Percentiles rank a stretch among this genome's conserved stretches.
phyloP scores from a whole-genome alignment of 2,329 filamentous ascomycete species.

The Epichloe bromicola region DNA sequence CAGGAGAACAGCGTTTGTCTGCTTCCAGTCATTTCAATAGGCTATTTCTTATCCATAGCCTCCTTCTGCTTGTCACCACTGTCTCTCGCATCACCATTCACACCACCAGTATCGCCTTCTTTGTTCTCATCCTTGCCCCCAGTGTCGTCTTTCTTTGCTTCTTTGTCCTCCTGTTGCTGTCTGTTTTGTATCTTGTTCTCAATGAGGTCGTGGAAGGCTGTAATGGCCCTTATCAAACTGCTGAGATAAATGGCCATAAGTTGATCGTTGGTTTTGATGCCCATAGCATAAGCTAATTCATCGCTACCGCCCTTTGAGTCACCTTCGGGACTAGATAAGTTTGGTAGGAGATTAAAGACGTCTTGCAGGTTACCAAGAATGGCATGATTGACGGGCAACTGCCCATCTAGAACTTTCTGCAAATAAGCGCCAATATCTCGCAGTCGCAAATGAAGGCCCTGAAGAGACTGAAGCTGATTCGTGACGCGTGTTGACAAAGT shows the following conservation, averaged over 20 bases:
- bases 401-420: conserved; percentile 85
- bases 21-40: not conserved
- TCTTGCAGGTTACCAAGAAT: conserved; percentile 98
- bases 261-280: conserved; percentile 98
- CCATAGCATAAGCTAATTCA: conserved; percentile 92
- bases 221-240: conserved; percentile 93
- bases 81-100: conserved; percentile 37
- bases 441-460: conserved; percentile 86
- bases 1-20: not conserved
- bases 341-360: conserved; percentile 95
- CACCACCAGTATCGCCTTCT: conserved; percentile 28
- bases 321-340: conserved; percentile 72
- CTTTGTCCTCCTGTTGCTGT: conserved; percentile 92
- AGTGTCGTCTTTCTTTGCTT: conserved; percentile 63
- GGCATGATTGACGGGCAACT: conserved; percentile 90
- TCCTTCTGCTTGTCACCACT: conserved; percentile 40
- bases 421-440: conserved; percentile 93
- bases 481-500: conserved; percentile 94
- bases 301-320: conserved; percentile 55
- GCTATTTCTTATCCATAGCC: conserved; percentile 37
- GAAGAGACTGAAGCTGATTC: conserved; percentile 91
- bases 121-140: conserved; percentile 49
- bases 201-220: conserved; percentile 96
- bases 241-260: conserved; percentile 97
- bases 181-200: conserved; percentile 99